Evolutionary conservation across 2,329 filamentous ascomycete genomes (phyloP), one percentile per base, ranked within the genome.

Genomic region (Juglanconis juglandina): DNA sequence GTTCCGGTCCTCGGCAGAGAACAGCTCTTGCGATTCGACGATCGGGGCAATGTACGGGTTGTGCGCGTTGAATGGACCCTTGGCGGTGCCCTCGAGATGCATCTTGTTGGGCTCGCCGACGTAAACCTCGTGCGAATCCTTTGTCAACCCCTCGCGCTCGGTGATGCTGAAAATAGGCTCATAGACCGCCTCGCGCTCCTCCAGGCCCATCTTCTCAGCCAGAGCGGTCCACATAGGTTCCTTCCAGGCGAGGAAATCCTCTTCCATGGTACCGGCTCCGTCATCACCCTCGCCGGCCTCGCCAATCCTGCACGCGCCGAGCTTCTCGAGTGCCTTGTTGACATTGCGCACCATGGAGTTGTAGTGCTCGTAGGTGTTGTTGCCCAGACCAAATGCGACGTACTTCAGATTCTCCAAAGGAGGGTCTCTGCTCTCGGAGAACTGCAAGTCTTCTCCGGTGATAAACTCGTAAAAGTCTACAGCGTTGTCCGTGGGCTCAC

Each of bases 311-410:
- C 87, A 83, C 11, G 90, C 95, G 63, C 95, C 95, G 24, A 96
- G 82, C 70, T 90, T 94, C 70, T 87, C 82, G 61, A 99, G 80
- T 64, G 87, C 87, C 73, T 89, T 87, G 77, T 95, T 87, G 60
- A 98, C 88, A 65, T 94, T 91, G 74, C 94, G 92, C 63, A 99
- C 93, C 92, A 99, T 96, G 56, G 90, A 90, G 80, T 99, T 99
- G 83, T 97, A 99, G 81, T 99, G 95, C 74, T 99, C 95, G 74
- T 99, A 99, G 34, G 95, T 98, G 81, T 98, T 99, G 82, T 99
- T 99, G 67, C 95, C 95, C 44, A 99, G 87, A 70, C 95, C 95
- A 70, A 99, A 99, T 60, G 92, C 85, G 70, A 99, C 92, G 72
- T 93, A 99, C 75, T 93, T 94, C 72, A 99, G 84, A 70, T 91